phyloP scores from a whole-genome alignment of 164 flowering plant genomes.

The Nelumbo lutea region DNA sequence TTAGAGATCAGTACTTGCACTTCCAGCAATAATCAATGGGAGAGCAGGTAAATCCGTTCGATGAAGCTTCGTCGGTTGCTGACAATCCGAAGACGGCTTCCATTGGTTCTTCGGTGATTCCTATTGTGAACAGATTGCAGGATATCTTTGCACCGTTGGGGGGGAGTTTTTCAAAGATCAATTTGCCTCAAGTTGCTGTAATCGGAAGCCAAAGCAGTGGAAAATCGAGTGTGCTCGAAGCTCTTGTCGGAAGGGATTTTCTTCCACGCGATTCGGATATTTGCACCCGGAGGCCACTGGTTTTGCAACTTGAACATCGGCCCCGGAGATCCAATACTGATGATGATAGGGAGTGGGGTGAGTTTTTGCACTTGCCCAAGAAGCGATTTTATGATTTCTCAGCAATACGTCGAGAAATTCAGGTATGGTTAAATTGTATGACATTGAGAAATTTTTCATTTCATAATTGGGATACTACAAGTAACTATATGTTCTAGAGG shows the following conservation, averaged over 20 bases:
- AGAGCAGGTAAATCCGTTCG: background rate
- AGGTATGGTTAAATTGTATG: slow-evolving; percentile 21
- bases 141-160: slow-evolving; percentile 38
- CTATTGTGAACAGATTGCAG: slow-evolving; percentile 40
- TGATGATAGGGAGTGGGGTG: slow-evolving; percentile 45
- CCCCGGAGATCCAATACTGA: slow-evolving; percentile 7
- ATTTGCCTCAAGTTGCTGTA: slow-evolving; percentile 49
- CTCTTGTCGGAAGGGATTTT: slow-evolving; percentile 54
- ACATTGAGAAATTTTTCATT: too few species aligned
- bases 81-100: slow-evolving; percentile 1
- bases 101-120: slow-evolving; percentile 28
- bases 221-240: slow-evolving; percentile 54
- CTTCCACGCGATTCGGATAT: slow-evolving; percentile 44
- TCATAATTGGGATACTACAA: too few species aligned
- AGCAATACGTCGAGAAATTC: slow-evolving; percentile 41
- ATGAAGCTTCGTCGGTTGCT: background rate
- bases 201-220: slow-evolving; percentile 62
- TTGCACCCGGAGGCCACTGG: slow-evolving; percentile 48
- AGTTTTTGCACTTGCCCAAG: slow-evolving; percentile 45
- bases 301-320: slow-evolving; percentile 31
- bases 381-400: slow-evolving; percentile 38
- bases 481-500: too few species aligned
- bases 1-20: too few species aligned
- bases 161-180: slow-evolving; percentile 21
- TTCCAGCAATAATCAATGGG: background rate